Conservation (phyloP, 1,284 basidiomycete genomes). For the Ganoderma sp. region DNA sequence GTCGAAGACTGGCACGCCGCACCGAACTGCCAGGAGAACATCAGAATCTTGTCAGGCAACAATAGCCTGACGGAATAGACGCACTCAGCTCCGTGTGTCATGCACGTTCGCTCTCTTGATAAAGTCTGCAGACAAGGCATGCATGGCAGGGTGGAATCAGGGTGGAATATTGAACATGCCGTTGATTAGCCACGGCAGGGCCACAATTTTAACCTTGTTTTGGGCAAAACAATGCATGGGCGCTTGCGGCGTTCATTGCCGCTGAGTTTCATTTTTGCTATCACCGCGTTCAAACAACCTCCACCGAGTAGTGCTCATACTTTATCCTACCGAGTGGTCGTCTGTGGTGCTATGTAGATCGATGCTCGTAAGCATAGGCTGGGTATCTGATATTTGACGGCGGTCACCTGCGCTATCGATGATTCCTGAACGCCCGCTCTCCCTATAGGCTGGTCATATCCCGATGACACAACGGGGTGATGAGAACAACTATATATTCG, state of each 20-base stretch:
- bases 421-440: no score
- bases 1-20: no score
- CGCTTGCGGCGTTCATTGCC: background rate
- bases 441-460: background rate
- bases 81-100: background rate
- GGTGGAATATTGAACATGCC: no score
- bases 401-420: background rate
- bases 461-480: background rate
- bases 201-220: background rate
- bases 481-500: no score
- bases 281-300: background rate
- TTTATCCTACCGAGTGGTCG: background rate
- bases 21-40: background rate
- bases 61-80: background rate
- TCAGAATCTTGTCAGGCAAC: background rate
- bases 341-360: background rate
- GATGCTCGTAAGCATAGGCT: background rate
- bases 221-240: background rate
- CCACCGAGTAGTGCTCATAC: background rate
- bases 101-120: no score
- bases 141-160: no score
- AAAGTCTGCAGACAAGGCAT: no score
- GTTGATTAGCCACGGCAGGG: no score
- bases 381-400: background rate
- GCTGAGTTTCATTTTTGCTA: background rate